Base-by-base conservation (phyloP, 208 protist genomes). In the Acanthamoeba castellanii region DNA sequence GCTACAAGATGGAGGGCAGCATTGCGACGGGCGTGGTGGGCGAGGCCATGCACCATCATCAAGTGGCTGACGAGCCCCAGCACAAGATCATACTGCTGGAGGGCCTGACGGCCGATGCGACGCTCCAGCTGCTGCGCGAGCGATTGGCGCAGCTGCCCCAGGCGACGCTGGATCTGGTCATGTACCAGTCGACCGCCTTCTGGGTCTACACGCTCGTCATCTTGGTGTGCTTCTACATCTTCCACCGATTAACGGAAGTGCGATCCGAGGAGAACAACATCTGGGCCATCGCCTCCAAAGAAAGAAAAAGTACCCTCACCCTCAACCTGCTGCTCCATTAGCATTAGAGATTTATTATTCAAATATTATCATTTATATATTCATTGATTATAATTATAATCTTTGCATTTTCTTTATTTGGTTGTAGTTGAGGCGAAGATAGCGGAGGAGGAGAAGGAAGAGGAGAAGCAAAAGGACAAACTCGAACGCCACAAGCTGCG, bases 401-500 rank as follows among this genome's bases (percentile, higher is more conserved):
- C 57, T 32, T 30, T 30, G n/a, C 34, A 74, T 74, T 74, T 61
- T 61, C 6, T 25, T 25, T 52, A 52, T 52, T 52, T 52, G 47
- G 47, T 61, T 61, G 34, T 34, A 78, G 70, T 78, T 22, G 70
- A 78, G 37, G 70, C 70, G 16, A 45, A 47, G 34, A 78, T 78
- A 22, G 37, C 37, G 13, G 70, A 78, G 34, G 34, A 78, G 37
- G 70, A 78, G 70, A 78, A 78, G 37, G 70, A 78, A 22, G 70
- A 78, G n/a, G 70, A 78, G 37, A 78, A 78, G 37, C 70, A 78
- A 78, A 78, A 78, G 70, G 70, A 78, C 70, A 78, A 78, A 14
- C 70, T 78, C 70, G 70, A 78, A 47, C 30, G 37, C 13, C 70
- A 47, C 70, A 78, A 78, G 70, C 37, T 37, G 70, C 30, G 37